Conservation (phyloP, 371 early-diverging fungal genomes). For the Mortierella sp. region DNA sequence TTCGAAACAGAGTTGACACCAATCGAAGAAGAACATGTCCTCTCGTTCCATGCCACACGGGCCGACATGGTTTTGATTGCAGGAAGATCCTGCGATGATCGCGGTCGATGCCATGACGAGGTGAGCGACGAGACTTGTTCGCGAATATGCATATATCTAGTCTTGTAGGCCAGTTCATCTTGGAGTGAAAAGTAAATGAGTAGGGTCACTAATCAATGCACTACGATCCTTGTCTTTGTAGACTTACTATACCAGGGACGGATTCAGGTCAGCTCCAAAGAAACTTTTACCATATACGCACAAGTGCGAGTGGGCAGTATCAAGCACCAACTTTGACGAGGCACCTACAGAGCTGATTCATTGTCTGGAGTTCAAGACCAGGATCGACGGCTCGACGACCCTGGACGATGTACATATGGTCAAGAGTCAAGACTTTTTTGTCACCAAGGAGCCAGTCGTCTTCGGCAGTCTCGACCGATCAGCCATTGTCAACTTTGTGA, state of each 20-base stretch:
- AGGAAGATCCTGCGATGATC: conserved; percentile 65
- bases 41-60: conserved; percentile 80
- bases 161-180: not conserved
- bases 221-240: conserved; percentile 20
- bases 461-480: conserved; percentile 61
- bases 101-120: conserved; percentile 66
- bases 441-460: conserved; percentile 65
- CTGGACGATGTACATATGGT: conserved; percentile 71
- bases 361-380: conserved; percentile 70
- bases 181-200: not conserved
- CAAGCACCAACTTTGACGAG: conserved; percentile 65
- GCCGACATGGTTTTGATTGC: conserved; percentile 71
- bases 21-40: conserved; percentile 53
- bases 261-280: conserved; percentile 67
- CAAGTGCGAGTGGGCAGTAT: conserved; percentile 80
- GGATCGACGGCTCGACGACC: conserved; percentile 58
- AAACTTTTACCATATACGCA: conserved; percentile 67
- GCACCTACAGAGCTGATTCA: conserved; percentile 73
- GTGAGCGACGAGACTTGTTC: conserved; percentile 42
- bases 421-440: conserved; percentile 74
- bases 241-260: conserved; percentile 79
- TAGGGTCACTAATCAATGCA: not conserved
- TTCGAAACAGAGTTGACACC: conserved; percentile 71
- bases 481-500: conserved; percentile 76
- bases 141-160: not conserved